Evolutionary conservation across 371 early-diverging fungal genomes (phyloP).

Genomic region (Mortierella sp.): DNA sequence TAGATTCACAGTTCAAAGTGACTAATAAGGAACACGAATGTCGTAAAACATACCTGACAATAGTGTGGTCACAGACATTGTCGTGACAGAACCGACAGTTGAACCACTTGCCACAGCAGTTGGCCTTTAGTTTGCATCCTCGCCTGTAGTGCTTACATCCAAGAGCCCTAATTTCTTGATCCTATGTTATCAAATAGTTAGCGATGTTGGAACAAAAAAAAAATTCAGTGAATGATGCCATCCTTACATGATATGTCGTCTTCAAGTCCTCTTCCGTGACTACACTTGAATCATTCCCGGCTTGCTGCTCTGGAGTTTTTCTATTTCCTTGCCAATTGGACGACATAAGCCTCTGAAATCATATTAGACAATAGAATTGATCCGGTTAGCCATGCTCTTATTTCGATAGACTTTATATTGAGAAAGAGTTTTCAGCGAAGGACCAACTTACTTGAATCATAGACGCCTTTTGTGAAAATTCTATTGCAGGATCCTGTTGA

Average conservation of each 20-base stretch:
- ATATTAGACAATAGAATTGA: constrained; percentile 14
- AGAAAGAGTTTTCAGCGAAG: constrained; percentile 28
- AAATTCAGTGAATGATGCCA: background rate
- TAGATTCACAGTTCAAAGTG: background rate
- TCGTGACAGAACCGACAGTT: constrained; percentile 98
- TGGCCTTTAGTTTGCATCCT: constrained; percentile 87
- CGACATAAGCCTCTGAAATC: constrained; percentile 68
- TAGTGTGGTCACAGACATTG: constrained; percentile 85
- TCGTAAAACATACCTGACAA: constrained; percentile 75
- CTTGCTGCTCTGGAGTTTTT: constrained; percentile 29
- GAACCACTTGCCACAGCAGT: constrained; percentile 92
- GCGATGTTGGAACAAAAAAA: background rate
- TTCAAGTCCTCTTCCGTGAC: constrained; percentile 61
- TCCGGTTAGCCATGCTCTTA: background rate
- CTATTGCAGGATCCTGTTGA: constrained; percentile 62
- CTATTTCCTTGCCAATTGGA: constrained; percentile 53
- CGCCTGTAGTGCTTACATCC: constrained; percentile 98
- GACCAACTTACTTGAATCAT: constrained; percentile 77
- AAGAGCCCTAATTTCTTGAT: constrained; percentile 63
- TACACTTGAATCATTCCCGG: constrained; percentile 53
- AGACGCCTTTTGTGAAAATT: constrained; percentile 75
- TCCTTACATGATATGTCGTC: constrained; percentile 66
- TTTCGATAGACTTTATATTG: constrained; percentile 15
- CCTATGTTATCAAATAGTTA: constrained; percentile 44
- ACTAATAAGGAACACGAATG: background rate